Conservation (phyloP, 768 basidiomycete genomes). For the Leccinum truebloodii region DNA sequence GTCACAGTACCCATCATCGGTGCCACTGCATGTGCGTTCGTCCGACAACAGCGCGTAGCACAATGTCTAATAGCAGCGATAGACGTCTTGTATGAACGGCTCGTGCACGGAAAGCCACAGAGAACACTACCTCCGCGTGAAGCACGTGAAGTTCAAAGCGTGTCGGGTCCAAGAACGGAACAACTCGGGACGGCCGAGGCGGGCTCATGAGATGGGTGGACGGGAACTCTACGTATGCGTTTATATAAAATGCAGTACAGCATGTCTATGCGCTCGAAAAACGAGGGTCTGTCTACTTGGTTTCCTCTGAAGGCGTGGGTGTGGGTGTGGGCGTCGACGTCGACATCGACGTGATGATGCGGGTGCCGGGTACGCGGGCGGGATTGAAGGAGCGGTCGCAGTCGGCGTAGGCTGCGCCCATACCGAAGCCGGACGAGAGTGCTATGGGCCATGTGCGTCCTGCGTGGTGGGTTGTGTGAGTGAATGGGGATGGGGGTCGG, state of each 20-base stretch:
- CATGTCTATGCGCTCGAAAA: constrained; percentile 8
- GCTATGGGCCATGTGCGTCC: constrained; percentile 94
- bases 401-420: constrained; percentile 86
- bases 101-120: constrained; percentile 53
- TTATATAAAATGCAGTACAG: constrained; percentile 12
- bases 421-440: constrained; percentile 82
- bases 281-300: constrained; percentile 19
- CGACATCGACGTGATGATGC: constrained; percentile 51
- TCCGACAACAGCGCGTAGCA: background rate
- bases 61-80: constrained; percentile 10
- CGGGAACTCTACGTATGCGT: background rate
- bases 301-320: constrained; percentile 15
- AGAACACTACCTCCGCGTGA: constrained; percentile 36
- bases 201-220: constrained; percentile 9
- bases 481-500: background rate
- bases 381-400: constrained; percentile 94
- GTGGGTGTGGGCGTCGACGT: too few species aligned
- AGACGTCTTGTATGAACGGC: constrained; percentile 70
- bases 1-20: constrained; percentile 65
- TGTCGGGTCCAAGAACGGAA: constrained; percentile 9
- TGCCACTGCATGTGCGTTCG: constrained; percentile 56
- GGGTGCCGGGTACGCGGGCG: constrained; percentile 81
- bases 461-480: constrained; percentile 32
- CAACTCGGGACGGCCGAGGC: constrained; percentile 18
- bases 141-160: constrained; percentile 4